These are phyloP conservation scores for Hanseniaspora vineae DNA, from an alignment of 805 yeast genomes.

Conservation along the genomic window DNA sequence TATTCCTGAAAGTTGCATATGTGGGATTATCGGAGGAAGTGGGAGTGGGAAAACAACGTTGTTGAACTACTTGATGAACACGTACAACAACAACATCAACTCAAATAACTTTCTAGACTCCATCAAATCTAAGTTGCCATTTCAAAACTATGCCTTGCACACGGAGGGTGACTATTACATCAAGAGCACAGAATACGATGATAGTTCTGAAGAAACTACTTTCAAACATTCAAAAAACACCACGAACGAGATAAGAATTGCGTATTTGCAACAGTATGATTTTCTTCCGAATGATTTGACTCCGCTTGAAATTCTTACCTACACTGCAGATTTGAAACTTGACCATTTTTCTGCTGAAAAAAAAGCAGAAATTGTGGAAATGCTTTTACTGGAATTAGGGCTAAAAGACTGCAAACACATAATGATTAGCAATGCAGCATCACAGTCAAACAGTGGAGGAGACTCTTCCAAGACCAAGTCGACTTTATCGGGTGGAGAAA, in stretches of 20 bases:
- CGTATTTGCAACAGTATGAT: conserved; percentile 72
- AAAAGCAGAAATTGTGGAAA: conserved; percentile 38
- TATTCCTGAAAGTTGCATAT: conserved; percentile 44
- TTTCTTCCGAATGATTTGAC: conserved; percentile 58
- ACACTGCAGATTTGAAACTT: conserved; percentile 60
- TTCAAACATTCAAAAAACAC: neutral
- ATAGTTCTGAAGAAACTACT: neutral
- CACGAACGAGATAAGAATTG: conserved; percentile 13
- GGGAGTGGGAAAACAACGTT: conserved; percentile 82
- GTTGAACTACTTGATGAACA: conserved; percentile 39
- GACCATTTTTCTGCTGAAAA: conserved; percentile 33
- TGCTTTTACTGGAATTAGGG: conserved; percentile 51
- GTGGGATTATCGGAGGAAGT: conserved; percentile 80
- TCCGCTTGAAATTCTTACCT: conserved; percentile 53
- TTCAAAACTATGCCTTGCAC: neutral
- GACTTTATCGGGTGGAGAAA: conserved; percentile 78
- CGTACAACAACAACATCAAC: neutral
- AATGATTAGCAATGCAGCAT: conserved; percentile 21
- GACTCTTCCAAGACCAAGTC: conserved; percentile 31
- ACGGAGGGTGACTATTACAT: neutral
- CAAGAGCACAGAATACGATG: neutral
- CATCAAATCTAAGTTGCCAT: neutral
- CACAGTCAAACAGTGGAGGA: conserved; percentile 18
- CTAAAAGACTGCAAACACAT: conserved; percentile 52
- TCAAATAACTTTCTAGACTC: neutral